Percentiles rank a stretch among this genome's conserved stretches.
phyloP scores from a whole-genome alignment of 1,284 basidiomycete species.

The Taiwanofungus camphoratus region DNA sequence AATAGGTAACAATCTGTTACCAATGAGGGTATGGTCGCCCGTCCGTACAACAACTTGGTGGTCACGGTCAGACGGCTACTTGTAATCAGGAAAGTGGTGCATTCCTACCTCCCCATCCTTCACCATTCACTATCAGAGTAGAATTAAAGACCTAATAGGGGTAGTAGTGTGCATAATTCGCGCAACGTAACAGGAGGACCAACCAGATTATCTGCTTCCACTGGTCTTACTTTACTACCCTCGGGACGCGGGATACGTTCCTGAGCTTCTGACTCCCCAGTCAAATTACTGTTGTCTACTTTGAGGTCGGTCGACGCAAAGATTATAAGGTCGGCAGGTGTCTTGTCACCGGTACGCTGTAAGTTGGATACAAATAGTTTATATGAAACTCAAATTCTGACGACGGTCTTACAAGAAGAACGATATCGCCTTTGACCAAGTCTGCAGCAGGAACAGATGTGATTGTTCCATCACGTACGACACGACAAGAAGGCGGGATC shows the following conservation, averaged over 20 bases:
- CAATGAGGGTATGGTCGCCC: constrained; percentile 61
- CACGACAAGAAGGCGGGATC: constrained; percentile 63
- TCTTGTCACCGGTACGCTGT: constrained; percentile 63
- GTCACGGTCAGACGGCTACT: constrained; percentile 3
- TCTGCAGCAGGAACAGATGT: constrained; percentile 53
- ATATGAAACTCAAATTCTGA: background rate
- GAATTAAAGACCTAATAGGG: constrained; percentile 54
- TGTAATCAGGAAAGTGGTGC: background rate
- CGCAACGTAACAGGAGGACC: constrained; percentile 12
- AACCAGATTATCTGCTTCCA: constrained; percentile 63
- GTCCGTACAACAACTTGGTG: constrained; percentile 56
- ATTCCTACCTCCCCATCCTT: constrained; percentile 57
- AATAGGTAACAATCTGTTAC: constrained; percentile 24
- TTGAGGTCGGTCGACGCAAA: constrained; percentile 58
- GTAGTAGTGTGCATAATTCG: background rate
- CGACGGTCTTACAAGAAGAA: constrained; percentile 44
- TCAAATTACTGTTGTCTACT: constrained; percentile 65
- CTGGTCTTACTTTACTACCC: constrained; percentile 43
- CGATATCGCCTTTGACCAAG: constrained; percentile 66
- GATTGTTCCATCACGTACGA: constrained; percentile 57
- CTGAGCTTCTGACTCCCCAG: constrained; percentile 66
- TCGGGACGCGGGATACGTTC: constrained; percentile 44
- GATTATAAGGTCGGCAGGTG: constrained; percentile 58
- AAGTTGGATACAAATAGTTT: background rate
- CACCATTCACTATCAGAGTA: constrained; percentile 61